Evolutionary conservation across 495 filamentous ascomycete species (phyloP).

Genomic region (Lophiostoma macrostomum): DNA sequence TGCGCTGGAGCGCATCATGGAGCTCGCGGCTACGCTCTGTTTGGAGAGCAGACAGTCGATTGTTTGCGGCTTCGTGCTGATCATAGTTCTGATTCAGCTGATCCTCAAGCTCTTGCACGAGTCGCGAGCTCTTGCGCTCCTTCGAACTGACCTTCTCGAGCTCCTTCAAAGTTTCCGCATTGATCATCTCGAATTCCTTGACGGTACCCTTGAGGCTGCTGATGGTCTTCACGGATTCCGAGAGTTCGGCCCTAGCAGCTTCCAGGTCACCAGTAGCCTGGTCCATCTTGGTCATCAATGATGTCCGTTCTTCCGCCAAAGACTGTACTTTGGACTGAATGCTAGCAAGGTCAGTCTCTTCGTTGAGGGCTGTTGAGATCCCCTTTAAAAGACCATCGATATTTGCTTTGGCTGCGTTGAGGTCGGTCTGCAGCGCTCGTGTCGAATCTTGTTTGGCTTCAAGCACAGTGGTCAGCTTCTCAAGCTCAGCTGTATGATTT

Average conservation of each 20-base stretch:
- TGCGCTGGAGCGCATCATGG: constrained; percentile 55
- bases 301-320: constrained; percentile 38
- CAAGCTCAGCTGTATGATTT: constrained; percentile 53
- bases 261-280: constrained; percentile 63
- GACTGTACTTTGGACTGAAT: constrained; percentile 51
- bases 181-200: constrained; percentile 41
- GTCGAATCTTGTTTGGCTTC: constrained; percentile 55
- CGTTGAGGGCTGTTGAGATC: constrained; percentile 50
- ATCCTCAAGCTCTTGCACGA: constrained; percentile 95
- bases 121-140: constrained; percentile 78
- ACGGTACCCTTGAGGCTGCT: constrained; percentile 56
- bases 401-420: constrained; percentile 66
- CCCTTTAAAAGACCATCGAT: constrained; percentile 58
- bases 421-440: constrained; percentile 62
- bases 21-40: constrained; percentile 62
- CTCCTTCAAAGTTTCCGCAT: constrained; percentile 43
- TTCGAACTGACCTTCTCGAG: constrained; percentile 58
- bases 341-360: constrained; percentile 47
- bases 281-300: constrained; percentile 37
- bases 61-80: constrained; percentile 75
- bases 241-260: constrained; percentile 67
- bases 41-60: constrained; percentile 69
- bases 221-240: constrained; percentile 38
- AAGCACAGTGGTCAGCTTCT: constrained; percentile 47
- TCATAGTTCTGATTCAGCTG: constrained; percentile 94